Base-by-base conservation (phyloP, 2,329 filamentous ascomycete genomes). In the Talaromyces sp. region DNA sequence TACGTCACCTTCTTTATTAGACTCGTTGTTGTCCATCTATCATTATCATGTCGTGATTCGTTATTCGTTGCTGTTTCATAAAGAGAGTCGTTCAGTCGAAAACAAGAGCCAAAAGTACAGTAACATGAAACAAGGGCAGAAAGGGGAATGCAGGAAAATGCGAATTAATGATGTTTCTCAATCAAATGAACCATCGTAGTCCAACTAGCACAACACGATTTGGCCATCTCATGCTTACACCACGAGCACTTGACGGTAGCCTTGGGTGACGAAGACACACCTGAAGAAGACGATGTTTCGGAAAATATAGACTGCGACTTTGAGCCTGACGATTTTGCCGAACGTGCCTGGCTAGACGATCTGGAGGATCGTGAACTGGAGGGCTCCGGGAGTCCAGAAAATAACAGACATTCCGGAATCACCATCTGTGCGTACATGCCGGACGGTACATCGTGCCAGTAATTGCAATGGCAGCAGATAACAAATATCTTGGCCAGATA, bases 121-220 rank as follows among this genome's bases (percentile, higher is more conserved):
- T 35, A 22, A 19, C 16, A 3, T 35, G 31, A 54, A 35, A 19
- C 13, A 35, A 22, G 7, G 22, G 24, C 37, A 22, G 35, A 27
- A 62, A 19, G 9, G 14, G 19, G 31, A 39, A 45, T 50, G 11
- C 27, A 52, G 6, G n/a, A 24, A 2, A 39, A 16, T 9, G 10
- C 31, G 31, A 2, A 16, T 52, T 24, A 65, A 65, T 64, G 61
- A 60, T 66, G 65, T 27, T 52, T 54, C 41, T 66, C 65, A 31
- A 66, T 52, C 56, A 66, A 33, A 60, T 66, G 65, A 56, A 66
- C 65, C 60, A 66, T 63, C 1, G 65, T 66, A 31, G 65, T 66
- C 65, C 65, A 66, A 6, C 65, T 62, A 24, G 45, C 45, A 22
- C 65, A 66, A 16, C 65, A 66, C 24, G 60, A 50, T 33, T 66